A percentile compares a stretch with the other conserved stretches of the same genome.
Conservation (phyloP, 345 rosid genomes). For the Pistacia atlantica region DNA sequence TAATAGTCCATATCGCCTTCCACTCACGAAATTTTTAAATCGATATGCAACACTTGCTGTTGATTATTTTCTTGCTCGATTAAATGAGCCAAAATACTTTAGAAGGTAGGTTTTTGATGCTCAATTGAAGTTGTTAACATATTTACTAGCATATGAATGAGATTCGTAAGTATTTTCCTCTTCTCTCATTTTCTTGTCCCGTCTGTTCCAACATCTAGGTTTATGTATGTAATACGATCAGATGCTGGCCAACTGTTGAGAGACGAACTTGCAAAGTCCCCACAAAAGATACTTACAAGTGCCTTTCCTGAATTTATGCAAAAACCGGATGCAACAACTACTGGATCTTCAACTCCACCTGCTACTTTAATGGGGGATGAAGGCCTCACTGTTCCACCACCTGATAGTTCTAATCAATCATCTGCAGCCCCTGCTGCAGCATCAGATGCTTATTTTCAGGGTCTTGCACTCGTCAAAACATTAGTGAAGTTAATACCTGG, state of each 20-base stretch:
- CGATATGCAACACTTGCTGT: constrained; percentile 92
- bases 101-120: constrained; percentile 68
- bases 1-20: constrained; percentile 98
- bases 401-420: constrained; percentile 58
- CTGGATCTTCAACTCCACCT: constrained; percentile 63
- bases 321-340: constrained; percentile 56
- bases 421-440: constrained; percentile 42
- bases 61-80: constrained; percentile 92
- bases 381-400: constrained; percentile 49
- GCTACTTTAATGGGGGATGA: constrained; percentile 66
- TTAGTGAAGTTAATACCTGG: constrained; percentile 86
- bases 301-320: constrained; percentile 86
- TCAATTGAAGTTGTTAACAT: constrained; percentile 10
- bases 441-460: constrained; percentile 90
- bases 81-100: constrained; percentile 90
- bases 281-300: constrained; percentile 80
- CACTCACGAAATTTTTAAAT: constrained; percentile 88
- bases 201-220: constrained; percentile 49
- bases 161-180: not conserved
- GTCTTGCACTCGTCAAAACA: constrained; percentile 87
- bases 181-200: constrained; percentile 8
- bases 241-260: constrained; percentile 95
- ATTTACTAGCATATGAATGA: not conserved
- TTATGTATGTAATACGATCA: constrained; percentile 92
- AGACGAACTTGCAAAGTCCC: constrained; percentile 94